Evolutionary conservation across 345 rosid species (phyloP).

Genomic region (Salix viminalis): DNA sequence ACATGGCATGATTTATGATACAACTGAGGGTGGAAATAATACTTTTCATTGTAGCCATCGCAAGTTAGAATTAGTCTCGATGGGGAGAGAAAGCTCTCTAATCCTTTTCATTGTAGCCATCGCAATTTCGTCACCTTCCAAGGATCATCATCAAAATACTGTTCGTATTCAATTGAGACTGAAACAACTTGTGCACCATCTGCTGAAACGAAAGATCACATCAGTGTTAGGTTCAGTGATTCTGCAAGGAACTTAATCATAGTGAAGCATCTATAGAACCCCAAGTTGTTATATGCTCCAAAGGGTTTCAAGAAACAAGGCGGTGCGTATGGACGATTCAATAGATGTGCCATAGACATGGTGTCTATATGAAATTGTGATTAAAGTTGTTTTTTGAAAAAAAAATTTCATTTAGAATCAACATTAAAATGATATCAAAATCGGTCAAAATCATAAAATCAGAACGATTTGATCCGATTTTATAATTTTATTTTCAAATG

Average conservation of each 20-base stretch:
- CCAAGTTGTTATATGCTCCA: neutral
- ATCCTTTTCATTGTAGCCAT: neutral
- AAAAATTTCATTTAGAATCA: no score
- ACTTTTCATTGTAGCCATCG: neutral
- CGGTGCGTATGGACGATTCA: no score
- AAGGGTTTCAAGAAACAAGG: neutral
- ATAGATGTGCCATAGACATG: no score
- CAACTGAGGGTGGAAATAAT: no score
- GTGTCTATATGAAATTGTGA: no score
- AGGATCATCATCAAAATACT: neutral
- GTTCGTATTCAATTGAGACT: slow-evolving; percentile 2
- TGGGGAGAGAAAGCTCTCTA: neutral
- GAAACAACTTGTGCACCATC: slow-evolving; percentile 20
- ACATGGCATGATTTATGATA: no score
- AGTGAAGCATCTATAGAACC: neutral
- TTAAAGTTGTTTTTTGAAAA: no score
- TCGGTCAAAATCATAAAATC: no score
- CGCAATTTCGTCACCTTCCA: neutral
- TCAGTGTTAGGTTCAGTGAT: slow-evolving; percentile 13
- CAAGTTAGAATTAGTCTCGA: no score
- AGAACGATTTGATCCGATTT: no score
- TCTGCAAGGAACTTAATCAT: slow-evolving; percentile 7
- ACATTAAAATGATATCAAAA: no score
- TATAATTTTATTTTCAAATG: no score
- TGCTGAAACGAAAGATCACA: slow-evolving; percentile 15